phyloP scores from a whole-genome alignment of 2,329 filamentous ascomycete genomes.

The Fusarium gaditjirri region DNA sequence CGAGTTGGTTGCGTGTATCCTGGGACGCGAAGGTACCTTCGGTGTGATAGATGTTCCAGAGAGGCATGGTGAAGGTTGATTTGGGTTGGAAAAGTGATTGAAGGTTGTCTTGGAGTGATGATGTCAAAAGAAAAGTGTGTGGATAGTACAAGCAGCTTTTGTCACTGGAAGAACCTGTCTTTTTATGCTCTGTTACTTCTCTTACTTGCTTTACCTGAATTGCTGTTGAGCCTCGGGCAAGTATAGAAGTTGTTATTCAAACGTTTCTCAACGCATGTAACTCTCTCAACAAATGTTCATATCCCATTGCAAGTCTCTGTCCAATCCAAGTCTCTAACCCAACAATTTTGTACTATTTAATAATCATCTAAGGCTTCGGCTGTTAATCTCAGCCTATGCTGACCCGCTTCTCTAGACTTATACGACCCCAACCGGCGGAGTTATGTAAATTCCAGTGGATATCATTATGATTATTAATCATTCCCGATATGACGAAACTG shows the following conservation, averaged over 20 bases:
- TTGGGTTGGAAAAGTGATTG: not conserved
- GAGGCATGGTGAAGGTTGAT: not conserved
- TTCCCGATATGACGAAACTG: not conserved
- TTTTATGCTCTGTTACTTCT: accelerated
- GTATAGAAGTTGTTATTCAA: not conserved
- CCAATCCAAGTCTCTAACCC: accelerated
- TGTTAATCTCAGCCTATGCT: accelerated
- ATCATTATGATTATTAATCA: not conserved
- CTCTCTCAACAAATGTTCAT: not conserved
- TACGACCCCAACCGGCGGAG: not conserved
- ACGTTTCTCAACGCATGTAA: not conserved
- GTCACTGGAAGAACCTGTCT: not conserved
- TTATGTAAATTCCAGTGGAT: not conserved
- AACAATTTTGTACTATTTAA: not conserved
- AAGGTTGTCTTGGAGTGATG: not conserved
- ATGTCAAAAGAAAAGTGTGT: not conserved
- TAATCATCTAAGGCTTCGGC: not conserved
- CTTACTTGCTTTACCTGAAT: not conserved
- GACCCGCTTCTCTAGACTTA: not conserved
- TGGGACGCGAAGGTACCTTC: not conserved
- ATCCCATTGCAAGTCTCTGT: not conserved
- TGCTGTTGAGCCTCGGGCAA: not conserved
- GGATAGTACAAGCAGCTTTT: not conserved
- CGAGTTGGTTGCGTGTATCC: not conserved
- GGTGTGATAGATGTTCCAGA: not conserved